phyloP scores from a whole-genome alignment of 352 stramenopile species.

The Phytophthora podocarpi region DNA sequence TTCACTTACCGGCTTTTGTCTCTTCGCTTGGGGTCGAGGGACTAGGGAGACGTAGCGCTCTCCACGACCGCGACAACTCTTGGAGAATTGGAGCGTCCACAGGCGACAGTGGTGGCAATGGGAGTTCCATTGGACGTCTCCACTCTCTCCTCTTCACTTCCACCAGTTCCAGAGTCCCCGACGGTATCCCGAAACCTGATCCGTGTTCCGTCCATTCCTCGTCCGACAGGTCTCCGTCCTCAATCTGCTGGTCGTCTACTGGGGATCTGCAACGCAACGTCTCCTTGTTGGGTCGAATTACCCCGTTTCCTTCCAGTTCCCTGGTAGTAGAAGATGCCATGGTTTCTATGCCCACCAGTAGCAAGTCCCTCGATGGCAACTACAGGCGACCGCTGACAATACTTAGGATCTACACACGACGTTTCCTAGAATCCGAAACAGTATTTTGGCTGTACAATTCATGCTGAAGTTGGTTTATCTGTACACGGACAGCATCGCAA shows the following conservation, averaged over 20 bases:
- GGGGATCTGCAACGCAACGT: neutral
- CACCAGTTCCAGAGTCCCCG: conserved; percentile 31
- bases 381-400: too few relatives aligned
- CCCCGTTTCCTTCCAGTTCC: neutral
- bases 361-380: too few relatives aligned
- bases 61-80: conserved; percentile 45
- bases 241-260: conserved; percentile 6
- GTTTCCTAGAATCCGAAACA: too few relatives aligned
- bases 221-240: conserved; percentile 2
- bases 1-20: conserved; percentile 13
- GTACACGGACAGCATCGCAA: too few relatives aligned
- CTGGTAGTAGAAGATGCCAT: too few relatives aligned
- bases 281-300: neutral
- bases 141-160: conserved; percentile 25
- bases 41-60: conserved; percentile 33
- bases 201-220: conserved; percentile 8
- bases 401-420: too few relatives aligned
- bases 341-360: too few relatives aligned
- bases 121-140: conserved; percentile 21
- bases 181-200: conserved; percentile 29
- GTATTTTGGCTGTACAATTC: too few relatives aligned
- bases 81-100: conserved; percentile 39
- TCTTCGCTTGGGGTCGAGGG: neutral
- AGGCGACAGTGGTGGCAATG: conserved; percentile 24
- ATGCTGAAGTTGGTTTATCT: too few relatives aligned